Conservation (phyloP, 345 rosid genomes). For the Boechera stricta region DNA sequence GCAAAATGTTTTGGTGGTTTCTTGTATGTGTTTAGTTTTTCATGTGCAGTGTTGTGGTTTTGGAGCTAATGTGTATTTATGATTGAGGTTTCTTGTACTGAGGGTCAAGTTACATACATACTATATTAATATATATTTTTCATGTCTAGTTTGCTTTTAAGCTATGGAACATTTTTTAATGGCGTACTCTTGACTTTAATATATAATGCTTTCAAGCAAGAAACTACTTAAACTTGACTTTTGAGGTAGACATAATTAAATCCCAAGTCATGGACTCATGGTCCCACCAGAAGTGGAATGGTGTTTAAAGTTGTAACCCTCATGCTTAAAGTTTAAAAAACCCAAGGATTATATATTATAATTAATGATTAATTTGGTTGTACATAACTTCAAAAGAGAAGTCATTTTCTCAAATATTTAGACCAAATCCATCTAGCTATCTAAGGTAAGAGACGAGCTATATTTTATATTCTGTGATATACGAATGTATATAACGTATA, state of each 20-base stretch:
- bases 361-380: conserved; percentile 11
- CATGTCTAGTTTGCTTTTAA: conserved; percentile 34
- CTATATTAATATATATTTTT: background rate
- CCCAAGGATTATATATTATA: background rate
- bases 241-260: conserved; percentile 23
- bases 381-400: background rate
- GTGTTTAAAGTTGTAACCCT: background rate
- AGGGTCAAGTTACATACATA: conserved; percentile 27
- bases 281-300: conserved; percentile 19
- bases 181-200: conserved; percentile 16
- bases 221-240: conserved; percentile 34
- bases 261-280: conserved; percentile 19
- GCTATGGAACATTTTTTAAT: conserved; percentile 9
- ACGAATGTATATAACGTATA: background rate
- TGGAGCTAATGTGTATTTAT: conserved; percentile 37
- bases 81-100: conserved; percentile 38
- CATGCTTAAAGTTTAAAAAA: background rate
- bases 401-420: background rate
- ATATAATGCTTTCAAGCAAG: conserved; percentile 40
- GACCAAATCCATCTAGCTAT: conserved; percentile 16
- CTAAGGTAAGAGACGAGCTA: conserved; percentile 23
- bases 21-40: background rate
- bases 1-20: background rate
- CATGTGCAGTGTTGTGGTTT: conserved; percentile 18
- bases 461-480: background rate